Evolutionary conservation across 208 protist genomes (phyloP).

Genomic region (Herpetomonas tarakana): DNA sequence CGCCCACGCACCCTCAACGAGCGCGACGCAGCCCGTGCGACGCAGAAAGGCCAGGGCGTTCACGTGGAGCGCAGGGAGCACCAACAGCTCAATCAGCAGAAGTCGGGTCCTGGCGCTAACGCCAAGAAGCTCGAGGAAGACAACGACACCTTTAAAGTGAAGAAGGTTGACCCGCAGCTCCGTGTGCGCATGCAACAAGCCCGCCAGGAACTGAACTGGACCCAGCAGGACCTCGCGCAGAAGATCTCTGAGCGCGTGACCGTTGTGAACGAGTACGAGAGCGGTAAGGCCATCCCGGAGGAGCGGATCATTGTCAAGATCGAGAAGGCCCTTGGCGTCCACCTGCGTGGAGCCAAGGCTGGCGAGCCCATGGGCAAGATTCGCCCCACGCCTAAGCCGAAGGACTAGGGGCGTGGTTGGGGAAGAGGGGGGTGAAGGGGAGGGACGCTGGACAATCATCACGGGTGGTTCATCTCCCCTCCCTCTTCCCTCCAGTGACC

Average conservation of each 20-base stretch:
- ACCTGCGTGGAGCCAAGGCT: constrained; percentile 90
- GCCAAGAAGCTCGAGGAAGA: constrained; percentile 90
- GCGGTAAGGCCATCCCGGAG: constrained; percentile 90
- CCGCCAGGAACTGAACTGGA: constrained; percentile 83
- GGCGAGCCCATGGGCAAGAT: constrained; percentile 69
- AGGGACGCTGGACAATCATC: no score
- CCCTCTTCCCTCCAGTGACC: no score
- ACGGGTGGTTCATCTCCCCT: no score
- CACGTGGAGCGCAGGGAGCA: constrained; percentile 69
- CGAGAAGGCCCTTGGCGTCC: constrained; percentile 90
- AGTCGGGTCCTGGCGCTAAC: constrained; percentile 56
- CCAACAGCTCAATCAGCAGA: constrained; percentile 67
- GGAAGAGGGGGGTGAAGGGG: no score
- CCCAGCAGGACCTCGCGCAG: constrained; percentile 84
- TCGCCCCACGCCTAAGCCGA: constrained; percentile 55
- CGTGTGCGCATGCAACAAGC: constrained; percentile 79
- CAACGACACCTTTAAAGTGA: constrained; percentile 78
- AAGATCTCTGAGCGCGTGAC: constrained; percentile 78
- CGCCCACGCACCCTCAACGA: constrained; percentile 55
- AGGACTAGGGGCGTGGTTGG: constrained; percentile 22
- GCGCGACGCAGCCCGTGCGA: constrained; percentile 66
- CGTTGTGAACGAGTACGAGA: constrained; percentile 93
- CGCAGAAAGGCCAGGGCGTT: constrained; percentile 68
- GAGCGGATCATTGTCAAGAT: constrained; percentile 92
- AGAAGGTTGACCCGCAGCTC: constrained; percentile 78